These are phyloP conservation scores for Darksidea phi DNA, from an alignment of 495 filamentous ascomycete species.

Conservation along the genomic window DNA sequence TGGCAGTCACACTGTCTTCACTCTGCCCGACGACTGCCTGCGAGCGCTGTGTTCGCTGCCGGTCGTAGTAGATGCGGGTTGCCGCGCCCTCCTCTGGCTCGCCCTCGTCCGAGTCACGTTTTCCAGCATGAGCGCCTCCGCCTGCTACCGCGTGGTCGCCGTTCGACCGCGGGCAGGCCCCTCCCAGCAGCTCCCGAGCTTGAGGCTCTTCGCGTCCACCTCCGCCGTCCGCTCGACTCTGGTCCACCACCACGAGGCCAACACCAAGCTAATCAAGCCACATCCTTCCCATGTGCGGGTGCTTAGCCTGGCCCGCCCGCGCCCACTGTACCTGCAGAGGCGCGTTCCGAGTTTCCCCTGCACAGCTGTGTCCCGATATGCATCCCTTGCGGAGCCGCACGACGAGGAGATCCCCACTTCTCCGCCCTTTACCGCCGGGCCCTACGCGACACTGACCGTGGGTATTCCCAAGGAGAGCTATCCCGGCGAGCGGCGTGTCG, in stretches of 20 bases:
- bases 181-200: constrained; percentile 11
- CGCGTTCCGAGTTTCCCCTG: constrained; percentile 21
- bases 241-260: constrained; percentile 8
- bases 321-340: constrained; percentile 25
- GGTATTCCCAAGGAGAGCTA: constrained; percentile 71
- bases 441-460: constrained; percentile 66
- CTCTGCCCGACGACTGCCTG: constrained; percentile 1
- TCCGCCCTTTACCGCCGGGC: constrained; percentile 49
- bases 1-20: constrained; percentile 17
- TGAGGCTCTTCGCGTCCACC: constrained; percentile 23
- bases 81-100: constrained; percentile 8
- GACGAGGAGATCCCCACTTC: constrained; percentile 28
- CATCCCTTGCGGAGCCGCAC: constrained; percentile 35
- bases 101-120: constrained; percentile 16
- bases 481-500: constrained; percentile 72
- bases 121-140: constrained; percentile 27
- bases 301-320: constrained; percentile 18
- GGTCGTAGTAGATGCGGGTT: constrained; percentile 30
- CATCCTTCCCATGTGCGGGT: constrained; percentile 10
- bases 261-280: neutral
- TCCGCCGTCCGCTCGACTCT: constrained; percentile 17
- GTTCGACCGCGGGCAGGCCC: constrained; percentile 18
- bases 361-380: constrained; percentile 22
- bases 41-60: neutral
- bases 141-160: constrained; percentile 16